Percentiles rank a stretch among this genome's conserved stretches.
Evolutionary conservation across 2,329 filamentous ascomycete species (phyloP).

Genomic region (Hypoxylon sp.): DNA sequence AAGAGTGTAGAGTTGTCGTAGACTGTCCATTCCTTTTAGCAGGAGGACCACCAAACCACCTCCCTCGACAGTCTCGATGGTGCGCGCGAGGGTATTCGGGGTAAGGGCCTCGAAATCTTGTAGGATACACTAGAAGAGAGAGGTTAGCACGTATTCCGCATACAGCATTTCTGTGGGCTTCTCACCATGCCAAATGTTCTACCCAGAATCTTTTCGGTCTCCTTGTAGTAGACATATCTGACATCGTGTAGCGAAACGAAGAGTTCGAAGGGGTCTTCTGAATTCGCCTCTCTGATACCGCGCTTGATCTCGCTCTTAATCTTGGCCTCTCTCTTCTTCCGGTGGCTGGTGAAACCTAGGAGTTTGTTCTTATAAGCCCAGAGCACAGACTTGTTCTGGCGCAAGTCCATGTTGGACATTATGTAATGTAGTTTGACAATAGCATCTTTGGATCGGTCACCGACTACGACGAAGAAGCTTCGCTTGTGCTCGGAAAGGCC

Average conservation of each 20-base stretch:
- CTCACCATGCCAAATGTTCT: constrained; percentile 91
- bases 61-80: constrained; percentile 97
- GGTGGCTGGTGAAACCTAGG: constrained; percentile 91
- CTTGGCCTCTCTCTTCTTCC: constrained; percentile 97
- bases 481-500: constrained; percentile 95
- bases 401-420: constrained; percentile 88
- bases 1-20: constrained; percentile 96
- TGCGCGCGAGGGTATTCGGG: constrained; percentile 93
- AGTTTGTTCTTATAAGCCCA: constrained; percentile 99
- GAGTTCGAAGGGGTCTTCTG: constrained; percentile 95
- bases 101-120: constrained; percentile 99
- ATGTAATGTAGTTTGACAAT: constrained; percentile 97
- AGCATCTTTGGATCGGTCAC: constrained; percentile 93
- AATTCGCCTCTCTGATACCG: constrained; percentile 90
- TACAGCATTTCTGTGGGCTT: neutral
- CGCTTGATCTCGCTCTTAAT: constrained; percentile 99
- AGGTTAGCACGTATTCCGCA: constrained; percentile 13
- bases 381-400: constrained; percentile 94
- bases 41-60: constrained; percentile 91
- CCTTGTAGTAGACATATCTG: constrained; percentile 99
- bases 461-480: constrained; percentile 97
- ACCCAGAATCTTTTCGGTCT: constrained; percentile 97
- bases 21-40: constrained; percentile 94
- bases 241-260: constrained; percentile 98
- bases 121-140: constrained; percentile 75